Base-by-base conservation (phyloP, 257 asterid species). In the Henckelia pumila region DNA sequence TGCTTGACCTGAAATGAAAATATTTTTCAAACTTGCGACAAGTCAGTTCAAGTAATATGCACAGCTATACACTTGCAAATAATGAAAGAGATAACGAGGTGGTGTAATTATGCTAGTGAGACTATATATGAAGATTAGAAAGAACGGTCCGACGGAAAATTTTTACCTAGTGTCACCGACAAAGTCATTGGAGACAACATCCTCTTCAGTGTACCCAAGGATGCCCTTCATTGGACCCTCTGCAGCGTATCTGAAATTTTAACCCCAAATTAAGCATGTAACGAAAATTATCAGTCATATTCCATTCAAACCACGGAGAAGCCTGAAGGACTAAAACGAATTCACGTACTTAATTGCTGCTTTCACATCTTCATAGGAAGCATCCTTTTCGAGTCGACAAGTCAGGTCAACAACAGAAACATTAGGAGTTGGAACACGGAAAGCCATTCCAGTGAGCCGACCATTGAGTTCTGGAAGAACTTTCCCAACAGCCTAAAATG, bases 381-480 rank as follows among this genome's bases (percentile, higher is more conserved):
- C 96, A 68, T 82, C 74, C 83, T 89, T 94, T 69, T 82, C 92
- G 73, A 94, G 88, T 61, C 98, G 92, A 73, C 96, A 87, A 75
- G 99, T 94, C 73, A 94, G 75, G 84, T 94, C 99, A 61, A 94
- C 99, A 63, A 94, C 99, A 62, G 97, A 91, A 24, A 94, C 98
- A 79, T 94, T 91, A 66, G 98, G 89, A 8, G 98, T 94, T 14
- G 99, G 99, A 32, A 94, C 96, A 73, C 99, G 97, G 84, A 94
- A 94, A 10, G 99, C 99, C 98, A 94, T 94, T 70, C 99, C 99
- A 16, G 96, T 91, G 76, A 94, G 96, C 81, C 89, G 91, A 13
- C 98, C 98, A 52, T 94, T 94, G 52, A 94, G 95, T 76, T 84
- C 98, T 52, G 99, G 99, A 61, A 94, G 96, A 79, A 94, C 99